Conservation (phyloP, 2,329 filamentous ascomycete genomes). For the Leptographium wingfieldii region DNA sequence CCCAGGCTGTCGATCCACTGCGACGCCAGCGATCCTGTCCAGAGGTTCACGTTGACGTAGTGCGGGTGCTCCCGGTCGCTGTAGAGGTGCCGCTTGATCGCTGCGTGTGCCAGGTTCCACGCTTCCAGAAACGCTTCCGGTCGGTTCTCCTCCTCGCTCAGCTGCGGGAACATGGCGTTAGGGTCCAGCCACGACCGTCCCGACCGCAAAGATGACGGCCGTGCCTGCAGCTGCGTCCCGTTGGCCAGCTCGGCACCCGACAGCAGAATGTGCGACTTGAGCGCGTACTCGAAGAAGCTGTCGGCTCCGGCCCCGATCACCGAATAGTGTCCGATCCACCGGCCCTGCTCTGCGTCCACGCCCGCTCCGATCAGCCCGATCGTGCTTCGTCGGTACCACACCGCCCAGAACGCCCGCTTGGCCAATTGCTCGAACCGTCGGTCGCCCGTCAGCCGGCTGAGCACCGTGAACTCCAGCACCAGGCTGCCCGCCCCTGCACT, state of each 20-base stretch:
- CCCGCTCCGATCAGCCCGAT: slow-evolving; percentile 84
- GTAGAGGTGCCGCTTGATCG: slow-evolving; percentile 86
- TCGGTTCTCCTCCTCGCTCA: slow-evolving; percentile 54
- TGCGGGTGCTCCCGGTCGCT: slow-evolving; percentile 76
- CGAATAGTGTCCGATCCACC: slow-evolving; percentile 81
- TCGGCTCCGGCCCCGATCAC: slow-evolving; percentile 94
- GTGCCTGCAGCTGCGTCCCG: slow-evolving; percentile 18
- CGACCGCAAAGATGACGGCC: slow-evolving; percentile 16
- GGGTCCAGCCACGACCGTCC: slow-evolving; percentile 41
- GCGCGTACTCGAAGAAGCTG: slow-evolving; percentile 96
- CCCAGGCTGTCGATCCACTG: slow-evolving; percentile 95
- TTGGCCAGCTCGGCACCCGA: slow-evolving; percentile 58
- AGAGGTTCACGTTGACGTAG: slow-evolving; percentile 80
- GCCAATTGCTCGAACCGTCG: slow-evolving; percentile 77
- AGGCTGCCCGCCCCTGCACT: slow-evolving; percentile 93
- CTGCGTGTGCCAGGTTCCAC: slow-evolving; percentile 76
- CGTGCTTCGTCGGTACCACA: slow-evolving; percentile 79
- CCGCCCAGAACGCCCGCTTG: slow-evolving; percentile 90
- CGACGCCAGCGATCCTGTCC: slow-evolving; percentile 75
- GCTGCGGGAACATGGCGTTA: slow-evolving; percentile 46
- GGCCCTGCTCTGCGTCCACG: slow-evolving; percentile 75
- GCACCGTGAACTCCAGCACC: slow-evolving; percentile 81
- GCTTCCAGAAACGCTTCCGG: slow-evolving; percentile 67
- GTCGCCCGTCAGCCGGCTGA: slow-evolving; percentile 81
- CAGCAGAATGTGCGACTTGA: slow-evolving; percentile 85